A percentile compares a stretch with the other conserved stretches of the same genome.
Evolutionary conservation across 2,329 filamentous ascomycete species (phyloP).

Genomic region (Colletotrichum sp.): DNA sequence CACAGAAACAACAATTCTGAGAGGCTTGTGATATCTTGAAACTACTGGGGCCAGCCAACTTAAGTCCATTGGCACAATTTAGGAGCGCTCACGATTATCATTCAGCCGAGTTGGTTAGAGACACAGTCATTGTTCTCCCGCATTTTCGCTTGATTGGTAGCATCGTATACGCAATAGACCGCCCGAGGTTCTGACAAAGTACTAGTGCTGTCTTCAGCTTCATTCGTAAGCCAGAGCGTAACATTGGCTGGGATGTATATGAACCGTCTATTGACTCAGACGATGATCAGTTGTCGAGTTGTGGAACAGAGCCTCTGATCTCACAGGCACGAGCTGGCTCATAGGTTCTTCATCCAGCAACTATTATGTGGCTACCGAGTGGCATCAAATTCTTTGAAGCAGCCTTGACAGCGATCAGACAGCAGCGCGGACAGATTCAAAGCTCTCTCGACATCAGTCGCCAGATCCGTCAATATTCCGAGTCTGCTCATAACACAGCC

Average conservation of each 20-base stretch:
- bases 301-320: not conserved
- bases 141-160: not conserved
- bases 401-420: not conserved
- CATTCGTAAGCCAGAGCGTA: not conserved
- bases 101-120: not conserved
- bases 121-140: not conserved
- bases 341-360: not conserved
- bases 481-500: not conserved
- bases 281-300: not conserved
- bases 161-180: not conserved
- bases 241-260: not conserved
- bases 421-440: too few relatives aligned
- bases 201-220: not conserved
- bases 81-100: not conserved
- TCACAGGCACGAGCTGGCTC: not conserved
- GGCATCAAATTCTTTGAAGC: not conserved
- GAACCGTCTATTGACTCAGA: not conserved
- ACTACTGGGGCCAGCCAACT: not conserved
- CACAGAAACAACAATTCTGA: too few relatives aligned
- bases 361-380: not conserved
- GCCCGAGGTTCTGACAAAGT: rapidly evolving
- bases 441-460: too few relatives aligned
- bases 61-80: not conserved
- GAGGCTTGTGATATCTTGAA: too few relatives aligned
- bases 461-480: not conserved